Evolutionary conservation across 805 yeast genomes (phyloP), one percentile per base, ranked within the genome.

Genomic region (Pichia nakasei): DNA sequence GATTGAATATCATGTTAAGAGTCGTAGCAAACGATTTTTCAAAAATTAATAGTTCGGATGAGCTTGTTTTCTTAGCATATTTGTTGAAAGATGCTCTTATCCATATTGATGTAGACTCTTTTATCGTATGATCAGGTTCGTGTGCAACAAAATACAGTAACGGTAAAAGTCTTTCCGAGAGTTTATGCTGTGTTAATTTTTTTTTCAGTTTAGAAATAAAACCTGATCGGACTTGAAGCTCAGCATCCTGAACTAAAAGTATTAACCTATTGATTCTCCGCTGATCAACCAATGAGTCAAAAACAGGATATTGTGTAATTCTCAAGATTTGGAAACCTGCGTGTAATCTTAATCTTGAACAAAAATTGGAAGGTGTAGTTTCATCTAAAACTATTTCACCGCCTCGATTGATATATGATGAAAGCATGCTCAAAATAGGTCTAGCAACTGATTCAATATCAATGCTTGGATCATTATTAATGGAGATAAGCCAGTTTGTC

Each of bases 1-100:
- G 89, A 56, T 85, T 95, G 0, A 93, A 76, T 33, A 88, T 63
- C 44, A 77, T 70, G 59, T 83, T 84, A 15, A 87, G 65, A 18
- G 87, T 65, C 41, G 94, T 69, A 2, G 80, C 78, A 40, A 85
- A 69, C 3, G 80, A 69, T 48, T 75, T 75, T 56, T 88, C 96
- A 57, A 81, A 76, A 12, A 66, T 65, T 11, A 79, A 67, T 21
- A 71, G 71, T 43, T 65, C 66, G 13, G 38, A 43, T 38, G 54
- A 61, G 7, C 60, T 59, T 12, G 52, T 6, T 6, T 22, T 24
- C 29, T 54, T 54, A 17, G 61, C 56, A 20, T 51, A 48, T 41
- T 72, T 61, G 22, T 60, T 60, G 48, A 73, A 71, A 15, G 80
- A 69, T 1, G 91, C 80, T 38, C 71, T 69, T 5, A 85, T 70